Evolutionary conservation across 1,139 yeast genomes (phyloP), one percentile per base, ranked within the genome.

Genomic region (Blastobotrys capitulatus): DNA sequence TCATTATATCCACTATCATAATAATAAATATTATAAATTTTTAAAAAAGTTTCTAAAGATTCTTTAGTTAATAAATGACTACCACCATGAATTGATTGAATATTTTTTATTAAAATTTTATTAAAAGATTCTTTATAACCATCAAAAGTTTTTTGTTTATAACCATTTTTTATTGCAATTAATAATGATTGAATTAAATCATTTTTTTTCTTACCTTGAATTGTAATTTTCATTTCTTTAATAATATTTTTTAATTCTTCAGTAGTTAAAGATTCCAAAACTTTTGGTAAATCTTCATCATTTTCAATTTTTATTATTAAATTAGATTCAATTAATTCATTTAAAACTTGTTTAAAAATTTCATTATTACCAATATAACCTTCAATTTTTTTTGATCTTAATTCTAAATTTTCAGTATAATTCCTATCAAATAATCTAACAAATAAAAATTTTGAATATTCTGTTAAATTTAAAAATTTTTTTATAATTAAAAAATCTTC

Each of bases 341-440:
- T 15, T 27, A 39, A 32, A 10, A 35, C 48, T 12, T 34, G 36
- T 18, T 19, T 29, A 22, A 44, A 49, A 9, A 47, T 12, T 10
- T 44, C 52, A 12, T 27, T 22, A 4, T 25, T 27, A 16, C 47
- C 43, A n/a, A 44, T 44, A 35, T 50, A 50, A 5, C 40, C 41
- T 18, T 41, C 38, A 12, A 50, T 38, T 25, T 50, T 47, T 20
- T 44, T 39, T 13, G 38, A 4, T 18, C 49, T 40, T 20, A 44
- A 31, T 38, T 44, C 43, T n/a, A 44, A 32, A 19, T 42, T 39
- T 20, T 50, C 47, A 16, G 34, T 29, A 19, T 50, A 48, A 19
- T 48, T 50, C 31, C 53, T 41, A 20, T 50, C 51, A 35, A 50
- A 50, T 18, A 50, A 18, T 8, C 53, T 37, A 8, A 50, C 53